These are phyloP conservation scores for Tolypocladium cylindrosporum DNA, from an alignment of 2,329 filamentous ascomycete species.

Conservation along the genomic window DNA sequence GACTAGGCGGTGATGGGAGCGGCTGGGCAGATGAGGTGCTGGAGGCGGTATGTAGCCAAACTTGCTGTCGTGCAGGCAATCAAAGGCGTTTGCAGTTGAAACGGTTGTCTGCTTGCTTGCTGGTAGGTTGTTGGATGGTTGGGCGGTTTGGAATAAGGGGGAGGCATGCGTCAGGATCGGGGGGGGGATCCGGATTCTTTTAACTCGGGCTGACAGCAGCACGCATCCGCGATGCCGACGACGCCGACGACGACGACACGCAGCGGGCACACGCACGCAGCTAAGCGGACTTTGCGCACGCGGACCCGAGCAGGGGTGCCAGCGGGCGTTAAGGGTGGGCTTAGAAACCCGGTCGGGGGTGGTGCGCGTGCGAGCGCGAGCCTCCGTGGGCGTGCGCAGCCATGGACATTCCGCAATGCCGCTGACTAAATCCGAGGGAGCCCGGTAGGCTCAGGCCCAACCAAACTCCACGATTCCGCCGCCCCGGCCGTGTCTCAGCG, in stretches of 20 bases:
- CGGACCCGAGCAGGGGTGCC: constrained; percentile 15
- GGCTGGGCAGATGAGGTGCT: constrained; percentile 18
- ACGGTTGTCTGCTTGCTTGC: neutral
- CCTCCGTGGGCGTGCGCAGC: constrained; percentile 1
- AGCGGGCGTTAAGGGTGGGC: neutral
- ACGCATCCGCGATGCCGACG: constrained; percentile 3
- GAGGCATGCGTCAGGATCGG: neutral
- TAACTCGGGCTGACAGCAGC: constrained; percentile 7
- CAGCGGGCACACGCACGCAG: constrained; percentile 2
- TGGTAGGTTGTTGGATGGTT: neutral
- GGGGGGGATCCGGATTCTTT: constrained; percentile 13
- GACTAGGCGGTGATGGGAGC: constrained; percentile 15
- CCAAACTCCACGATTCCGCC: neutral
- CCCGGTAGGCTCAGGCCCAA: neutral
- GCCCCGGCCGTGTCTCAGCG: constrained; percentile 2
- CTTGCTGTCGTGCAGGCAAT: neutral
- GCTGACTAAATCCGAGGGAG: constrained; percentile 11
- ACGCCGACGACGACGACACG: constrained; percentile 9
- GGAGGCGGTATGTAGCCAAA: neutral
- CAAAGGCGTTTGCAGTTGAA: neutral
- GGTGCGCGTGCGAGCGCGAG: neutral
- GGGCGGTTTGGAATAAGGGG: neutral
- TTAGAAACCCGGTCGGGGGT: neutral
- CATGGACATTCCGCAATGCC: constrained; percentile 6
- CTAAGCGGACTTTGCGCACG: constrained; percentile 22